These are phyloP conservation scores for Ceratocystis ficicola DNA, from an alignment of 2,329 filamentous ascomycete genomes.

Conservation along the genomic window DNA sequence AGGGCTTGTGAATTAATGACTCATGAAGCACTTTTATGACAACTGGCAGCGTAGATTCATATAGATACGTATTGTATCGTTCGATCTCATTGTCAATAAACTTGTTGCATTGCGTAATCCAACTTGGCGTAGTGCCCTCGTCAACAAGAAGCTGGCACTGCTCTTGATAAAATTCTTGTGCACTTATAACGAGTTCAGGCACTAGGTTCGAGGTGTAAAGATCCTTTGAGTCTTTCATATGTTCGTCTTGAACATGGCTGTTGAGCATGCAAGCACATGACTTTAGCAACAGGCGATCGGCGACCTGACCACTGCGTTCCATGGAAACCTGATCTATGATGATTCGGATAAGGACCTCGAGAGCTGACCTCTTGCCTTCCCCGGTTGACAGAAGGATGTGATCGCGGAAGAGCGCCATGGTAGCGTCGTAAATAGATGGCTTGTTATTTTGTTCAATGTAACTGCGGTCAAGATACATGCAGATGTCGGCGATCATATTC, in stretches of 20 bases:
- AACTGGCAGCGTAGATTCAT: slow-evolving; percentile 56
- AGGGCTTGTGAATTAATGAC: slow-evolving; percentile 63
- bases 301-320: slow-evolving; percentile 80
- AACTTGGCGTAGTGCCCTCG: slow-evolving; percentile 67
- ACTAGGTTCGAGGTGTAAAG: slow-evolving; percentile 80
- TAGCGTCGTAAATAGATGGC: slow-evolving; percentile 69
- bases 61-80: slow-evolving; percentile 71
- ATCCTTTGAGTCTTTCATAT: slow-evolving; percentile 65
- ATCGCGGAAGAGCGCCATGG: slow-evolving; percentile 81
- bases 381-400: slow-evolving; percentile 57
- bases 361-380: slow-evolving; percentile 39
- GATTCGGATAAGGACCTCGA: slow-evolving; percentile 65
- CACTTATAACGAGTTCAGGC: slow-evolving; percentile 58
- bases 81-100: slow-evolving; percentile 70
- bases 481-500: slow-evolving; percentile 91
- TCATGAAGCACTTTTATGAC: slow-evolving; percentile 67
- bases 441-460: slow-evolving; percentile 58
- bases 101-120: slow-evolving; percentile 62
- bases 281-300: slow-evolving; percentile 71
- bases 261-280: slow-evolving; percentile 85
- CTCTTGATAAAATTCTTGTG: slow-evolving; percentile 57
- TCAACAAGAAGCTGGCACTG: slow-evolving; percentile 66
- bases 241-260: slow-evolving; percentile 67
- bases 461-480: slow-evolving; percentile 94
- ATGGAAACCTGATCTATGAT: slow-evolving; percentile 84